Evolutionary conservation across 371 early-diverging fungal species (phyloP), one percentile per base, ranked within the genome.

Genomic region (Apophysomyces variabilis): DNA sequence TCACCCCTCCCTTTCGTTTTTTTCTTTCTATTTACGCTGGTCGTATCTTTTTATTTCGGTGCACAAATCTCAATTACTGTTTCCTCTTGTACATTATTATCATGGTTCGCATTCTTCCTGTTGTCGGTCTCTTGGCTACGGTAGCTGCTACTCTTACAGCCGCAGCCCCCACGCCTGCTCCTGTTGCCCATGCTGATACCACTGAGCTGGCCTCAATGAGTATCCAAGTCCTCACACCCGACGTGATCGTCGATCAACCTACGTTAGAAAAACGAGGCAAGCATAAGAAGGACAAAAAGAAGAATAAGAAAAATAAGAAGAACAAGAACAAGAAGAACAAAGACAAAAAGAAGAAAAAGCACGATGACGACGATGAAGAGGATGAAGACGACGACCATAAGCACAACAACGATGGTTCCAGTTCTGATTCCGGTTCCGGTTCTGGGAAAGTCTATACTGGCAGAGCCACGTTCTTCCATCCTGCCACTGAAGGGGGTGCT

Each of bases 391-490:
- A 21, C 54, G 47, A 47, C 47, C 7, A 47, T 14, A 4, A 47
- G 45, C 58, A 38, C 43, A 12, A n/a, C 47, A 13, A 39, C 21
- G 57, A 14, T 16, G 16, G 45, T 26, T 35, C 38, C 58, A 16
- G 13, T 38, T 57, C 58, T 44, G 32, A n/a, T 62, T 18, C 65
- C 69, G 58, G 69, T 61, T 38, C 69, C 69, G 9, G 36, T 61
- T 14, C 39, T 63, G 54, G 60, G n/a, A 61, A 59, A 43, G 54
- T 56, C n/a, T 74, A 74, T 59, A 18, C 60, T 35, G 74, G 74
- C 11, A 47, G n/a, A 21, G 74, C 60, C 13, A 74, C 74, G n/a
- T 74, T 66, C 67, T 74, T 74, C 59, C 18, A 60, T 9, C 74
- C 74, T 38, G 70, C 45, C 5, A 38, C 26, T 5, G 70, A 74